Percentiles rank a stretch among this genome's conserved stretches.
Evolutionary conservation across 805 yeast genomes (phyloP).

Genomic region (Saccharomycopsis guyanensis): DNA sequence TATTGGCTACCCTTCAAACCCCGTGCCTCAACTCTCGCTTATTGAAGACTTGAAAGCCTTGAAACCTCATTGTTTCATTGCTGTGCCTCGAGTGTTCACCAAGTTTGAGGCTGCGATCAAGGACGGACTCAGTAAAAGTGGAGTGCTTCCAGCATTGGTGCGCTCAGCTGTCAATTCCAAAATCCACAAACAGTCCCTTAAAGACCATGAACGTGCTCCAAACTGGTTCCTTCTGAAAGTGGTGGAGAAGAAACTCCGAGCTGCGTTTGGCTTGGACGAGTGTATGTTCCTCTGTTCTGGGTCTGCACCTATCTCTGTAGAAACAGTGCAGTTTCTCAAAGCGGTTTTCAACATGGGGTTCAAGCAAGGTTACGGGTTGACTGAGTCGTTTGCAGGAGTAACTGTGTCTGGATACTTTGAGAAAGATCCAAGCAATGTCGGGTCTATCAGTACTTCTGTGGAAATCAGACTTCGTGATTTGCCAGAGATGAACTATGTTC

Average conservation of each 20-base stretch:
- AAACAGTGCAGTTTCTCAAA: conserved; percentile 45
- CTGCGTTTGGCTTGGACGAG: conserved; percentile 33
- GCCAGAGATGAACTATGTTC: conserved; percentile 36
- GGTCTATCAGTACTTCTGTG: conserved; percentile 34
- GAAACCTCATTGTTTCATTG: conserved; percentile 38
- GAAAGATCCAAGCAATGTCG: conserved; percentile 31
- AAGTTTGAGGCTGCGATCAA: conserved; percentile 44
- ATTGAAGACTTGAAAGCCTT: conserved; percentile 41
- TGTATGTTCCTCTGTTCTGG: conserved; percentile 32
- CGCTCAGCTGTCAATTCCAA: conserved; percentile 11
- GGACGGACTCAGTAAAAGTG: conserved; percentile 29
- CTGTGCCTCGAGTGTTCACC: conserved; percentile 50
- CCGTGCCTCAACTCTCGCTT: conserved; percentile 35
- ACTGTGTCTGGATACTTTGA: conserved; percentile 32
- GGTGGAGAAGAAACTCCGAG: conserved; percentile 29
- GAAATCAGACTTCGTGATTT: conserved; percentile 43
- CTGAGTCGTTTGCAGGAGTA: conserved; percentile 46
- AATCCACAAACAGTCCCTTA: conserved; percentile 17
- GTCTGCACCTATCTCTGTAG: conserved; percentile 54
- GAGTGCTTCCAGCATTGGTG: background rate
- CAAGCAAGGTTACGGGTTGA: conserved; percentile 47
- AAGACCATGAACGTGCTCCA: conserved; percentile 18
- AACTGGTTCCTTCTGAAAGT: conserved; percentile 26
- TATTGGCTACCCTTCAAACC: conserved; percentile 40
- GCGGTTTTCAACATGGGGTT: conserved; percentile 42